A percentile compares a stretch with the other conserved stretches of the same genome.
Evolutionary conservation across 345 rosid species (phyloP).

Genomic region (Citrus australasica): DNA sequence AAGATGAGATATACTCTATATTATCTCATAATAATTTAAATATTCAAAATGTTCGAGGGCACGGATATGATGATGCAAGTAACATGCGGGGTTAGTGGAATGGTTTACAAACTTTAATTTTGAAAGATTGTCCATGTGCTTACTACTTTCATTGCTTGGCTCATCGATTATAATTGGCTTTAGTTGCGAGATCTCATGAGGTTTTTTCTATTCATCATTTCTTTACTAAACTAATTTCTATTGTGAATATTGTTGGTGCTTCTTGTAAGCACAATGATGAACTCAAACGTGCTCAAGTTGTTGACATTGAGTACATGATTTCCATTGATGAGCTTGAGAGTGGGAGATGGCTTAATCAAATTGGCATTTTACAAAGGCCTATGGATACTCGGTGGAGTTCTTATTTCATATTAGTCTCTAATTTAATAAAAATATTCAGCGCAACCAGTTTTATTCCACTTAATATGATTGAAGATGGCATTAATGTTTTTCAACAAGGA

Average conservation of each 20-base stretch:
- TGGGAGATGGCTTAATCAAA: background rate
- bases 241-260: background rate
- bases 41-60: background rate
- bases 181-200: background rate
- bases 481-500: background rate
- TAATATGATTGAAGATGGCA: background rate
- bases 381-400: background rate
- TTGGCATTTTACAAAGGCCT: background rate
- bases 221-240: background rate
- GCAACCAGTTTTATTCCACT: background rate
- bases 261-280: background rate
- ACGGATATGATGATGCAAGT: conserved; percentile 10
- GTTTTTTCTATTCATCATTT: background rate
- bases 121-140: background rate
- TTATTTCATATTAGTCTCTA: background rate
- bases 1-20: background rate
- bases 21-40: background rate
- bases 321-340: background rate
- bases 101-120: background rate
- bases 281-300: background rate
- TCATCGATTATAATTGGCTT: background rate
- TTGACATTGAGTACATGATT: background rate
- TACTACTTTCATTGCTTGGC: conserved; percentile 10
- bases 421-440: background rate
- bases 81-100: conserved; percentile 6